Base-by-base conservation (phyloP, 106 monocot species). In the Dendrobium huoshanense region DNA sequence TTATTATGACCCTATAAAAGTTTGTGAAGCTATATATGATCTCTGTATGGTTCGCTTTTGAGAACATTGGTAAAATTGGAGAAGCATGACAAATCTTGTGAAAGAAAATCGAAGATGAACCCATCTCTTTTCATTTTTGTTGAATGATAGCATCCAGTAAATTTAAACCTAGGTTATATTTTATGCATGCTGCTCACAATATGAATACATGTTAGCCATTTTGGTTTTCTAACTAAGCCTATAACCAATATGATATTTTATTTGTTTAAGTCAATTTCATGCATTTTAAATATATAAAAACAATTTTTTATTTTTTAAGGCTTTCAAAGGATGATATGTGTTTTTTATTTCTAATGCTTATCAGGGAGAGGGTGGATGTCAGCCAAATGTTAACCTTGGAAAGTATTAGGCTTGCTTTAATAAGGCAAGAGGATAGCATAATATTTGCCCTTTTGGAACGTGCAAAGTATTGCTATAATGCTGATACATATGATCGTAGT, bases 381-480 rank as follows among this genome's bases (percentile, higher is more conserved):
- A 98, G 98, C 87, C 83, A 87, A 76, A 85, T 67, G 75, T 81
- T 98, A 77, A 95, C 92, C 40, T 82, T 98, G 25, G 98, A 98
- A 40, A 85, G 84, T 19, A 95, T 98, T 48, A 80, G 94, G 9
- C 87, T 91, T 45, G 91, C 92, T 72, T 78, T 98, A 65, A 92
- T 98, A 77, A 81, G 92, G 42, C 98, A 95, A 84, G 98, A 98
- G 85, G 98, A 98, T 83, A 95, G 91, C 78, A 98, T 98, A 77
- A 98, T 98, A 80, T 98, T 91, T 83, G 79, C 81, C 78, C 89
- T 98, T 64, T 76, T 98, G 15, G 98, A 91, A 83, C 92, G 98
- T 78, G 89, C 98, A 5, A 90, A 98, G 67, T 98, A 86, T 77
- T 80, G 90, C 45, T 92, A 91, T 51, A 98, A 98, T 85, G 87